Conservation (phyloP, 1,284 basidiomycete species). For the Trichosporon faecale region DNA sequence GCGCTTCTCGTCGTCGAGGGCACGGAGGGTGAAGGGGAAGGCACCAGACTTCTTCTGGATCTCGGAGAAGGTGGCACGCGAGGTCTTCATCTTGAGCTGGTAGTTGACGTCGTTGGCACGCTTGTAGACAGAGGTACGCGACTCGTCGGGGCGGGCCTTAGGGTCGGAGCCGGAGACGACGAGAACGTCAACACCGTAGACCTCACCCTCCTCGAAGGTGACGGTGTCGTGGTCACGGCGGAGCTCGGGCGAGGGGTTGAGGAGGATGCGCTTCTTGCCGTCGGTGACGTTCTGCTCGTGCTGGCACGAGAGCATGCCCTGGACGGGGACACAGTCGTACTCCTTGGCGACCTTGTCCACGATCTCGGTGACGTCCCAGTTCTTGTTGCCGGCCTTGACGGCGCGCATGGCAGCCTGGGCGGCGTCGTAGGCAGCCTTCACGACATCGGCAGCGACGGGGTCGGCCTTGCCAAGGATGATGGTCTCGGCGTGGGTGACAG, state of each 20-base stretch:
- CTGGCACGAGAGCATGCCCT: constrained; percentile 62
- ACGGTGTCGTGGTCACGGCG: constrained; percentile 77
- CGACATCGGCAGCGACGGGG: constrained; percentile 79
- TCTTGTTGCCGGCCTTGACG: constrained; percentile 85
- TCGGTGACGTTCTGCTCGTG: constrained; percentile 92
- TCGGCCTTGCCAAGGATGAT: constrained; percentile 77
- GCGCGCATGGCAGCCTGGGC: constrained; percentile 85
- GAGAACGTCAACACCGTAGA: constrained; percentile 92
- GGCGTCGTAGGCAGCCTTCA: constrained; percentile 90
- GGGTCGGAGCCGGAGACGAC: constrained; percentile 76
- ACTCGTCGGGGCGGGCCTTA: constrained; percentile 79
- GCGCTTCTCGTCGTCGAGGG: constrained; percentile 90
- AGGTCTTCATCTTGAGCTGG: constrained; percentile 96
- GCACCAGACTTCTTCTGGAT: constrained; percentile 96
- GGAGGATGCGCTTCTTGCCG: constrained; percentile 91
- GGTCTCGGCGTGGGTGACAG: constrained; percentile 73
- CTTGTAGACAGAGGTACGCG: constrained; percentile 90
- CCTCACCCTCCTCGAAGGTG: constrained; percentile 88
- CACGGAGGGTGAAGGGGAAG: constrained; percentile 96
- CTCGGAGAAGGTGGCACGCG: constrained; percentile 89
- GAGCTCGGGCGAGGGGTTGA: constrained; percentile 80
- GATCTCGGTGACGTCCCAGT: constrained; percentile 88
- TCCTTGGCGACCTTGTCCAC: constrained; percentile 69
- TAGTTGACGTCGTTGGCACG: constrained; percentile 83
- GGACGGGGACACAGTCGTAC: constrained; percentile 82